Conservation (phyloP, 192 early-diverging fungal species). For the Rhizoclosmatium sp. region DNA sequence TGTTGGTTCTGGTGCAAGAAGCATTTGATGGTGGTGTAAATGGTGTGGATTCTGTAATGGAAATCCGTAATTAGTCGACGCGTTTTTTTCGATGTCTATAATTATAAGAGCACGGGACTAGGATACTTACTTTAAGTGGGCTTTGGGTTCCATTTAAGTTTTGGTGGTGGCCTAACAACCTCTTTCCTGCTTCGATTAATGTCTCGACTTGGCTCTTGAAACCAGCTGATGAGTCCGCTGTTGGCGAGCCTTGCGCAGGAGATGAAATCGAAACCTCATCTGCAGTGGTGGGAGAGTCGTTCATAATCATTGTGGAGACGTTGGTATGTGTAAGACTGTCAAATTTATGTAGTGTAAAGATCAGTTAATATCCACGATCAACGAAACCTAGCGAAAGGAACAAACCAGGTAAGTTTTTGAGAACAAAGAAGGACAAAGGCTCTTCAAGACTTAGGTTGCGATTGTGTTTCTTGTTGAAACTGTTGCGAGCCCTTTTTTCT, state of each 20-base stretch:
- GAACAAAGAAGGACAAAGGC: conserved; percentile 1
- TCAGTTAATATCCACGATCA: too few species aligned
- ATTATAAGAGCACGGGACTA: too few species aligned
- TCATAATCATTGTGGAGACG: not conserved
- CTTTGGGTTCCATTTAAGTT: not conserved
- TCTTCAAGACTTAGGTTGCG: not conserved
- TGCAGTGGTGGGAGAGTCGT: not conserved
- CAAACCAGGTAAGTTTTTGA: not conserved
- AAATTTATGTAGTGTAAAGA: too few species aligned
- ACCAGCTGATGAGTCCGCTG: not conserved
- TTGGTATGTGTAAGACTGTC: not conserved
- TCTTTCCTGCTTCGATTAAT: conserved; percentile 31
- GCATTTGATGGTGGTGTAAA: not conserved
- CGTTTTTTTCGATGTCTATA: too few species aligned
- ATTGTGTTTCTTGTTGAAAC: conserved; percentile 8
- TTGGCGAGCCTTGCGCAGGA: not conserved
- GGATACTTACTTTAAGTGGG: not conserved
- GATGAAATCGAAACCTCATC: not conserved
- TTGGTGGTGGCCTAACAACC: not conserved
- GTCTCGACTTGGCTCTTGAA: conserved; percentile 24
- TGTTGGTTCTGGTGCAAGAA: not conserved
- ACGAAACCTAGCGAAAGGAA: too few species aligned
- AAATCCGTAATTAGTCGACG: too few species aligned
- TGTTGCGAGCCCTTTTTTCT: not conserved
- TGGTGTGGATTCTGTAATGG: not conserved